These are phyloP conservation scores for Mediolabrus comicus DNA, from an alignment of 108 stramenopile species.

Conservation along the genomic window DNA sequence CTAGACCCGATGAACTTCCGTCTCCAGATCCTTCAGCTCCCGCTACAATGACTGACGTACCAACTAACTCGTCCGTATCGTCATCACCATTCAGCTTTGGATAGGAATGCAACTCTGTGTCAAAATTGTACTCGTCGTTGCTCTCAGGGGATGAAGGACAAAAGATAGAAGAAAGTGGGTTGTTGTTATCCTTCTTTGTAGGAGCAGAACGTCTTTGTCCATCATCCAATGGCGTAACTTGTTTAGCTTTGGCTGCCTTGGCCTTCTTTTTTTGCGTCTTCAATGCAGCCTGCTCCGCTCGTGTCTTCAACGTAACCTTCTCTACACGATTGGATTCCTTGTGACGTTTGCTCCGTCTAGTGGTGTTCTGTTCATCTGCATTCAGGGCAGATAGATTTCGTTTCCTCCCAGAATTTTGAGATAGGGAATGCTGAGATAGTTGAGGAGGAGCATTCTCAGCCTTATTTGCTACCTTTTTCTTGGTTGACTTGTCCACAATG, in stretches of 20 bases:
- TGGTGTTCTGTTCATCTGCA: neutral
- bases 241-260: neutral
- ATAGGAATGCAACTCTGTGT: neutral
- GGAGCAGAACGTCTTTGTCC: neutral
- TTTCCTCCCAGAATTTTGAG: neutral
- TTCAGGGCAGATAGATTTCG: neutral
- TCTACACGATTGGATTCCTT: neutral
- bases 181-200: neutral
- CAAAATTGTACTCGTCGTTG: neutral
- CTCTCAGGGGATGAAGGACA: neutral
- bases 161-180: neutral
- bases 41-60: neutral
- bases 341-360: constrained; percentile 4
- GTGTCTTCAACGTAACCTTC: neutral
- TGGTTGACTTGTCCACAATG: neutral
- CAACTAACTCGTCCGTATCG: neutral
- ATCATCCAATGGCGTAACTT: neutral
- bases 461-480: neutral
- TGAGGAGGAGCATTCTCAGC: neutral
- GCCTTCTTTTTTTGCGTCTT: neutral
- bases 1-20: neutral
- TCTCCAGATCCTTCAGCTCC: neutral
- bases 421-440: neutral
- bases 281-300: neutral
- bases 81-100: neutral